Percentiles rank a stretch among this genome's conserved stretches.
Evolutionary conservation across 1,284 basidiomycete species (phyloP).

Genomic region (Coniferiporia weirii): DNA sequence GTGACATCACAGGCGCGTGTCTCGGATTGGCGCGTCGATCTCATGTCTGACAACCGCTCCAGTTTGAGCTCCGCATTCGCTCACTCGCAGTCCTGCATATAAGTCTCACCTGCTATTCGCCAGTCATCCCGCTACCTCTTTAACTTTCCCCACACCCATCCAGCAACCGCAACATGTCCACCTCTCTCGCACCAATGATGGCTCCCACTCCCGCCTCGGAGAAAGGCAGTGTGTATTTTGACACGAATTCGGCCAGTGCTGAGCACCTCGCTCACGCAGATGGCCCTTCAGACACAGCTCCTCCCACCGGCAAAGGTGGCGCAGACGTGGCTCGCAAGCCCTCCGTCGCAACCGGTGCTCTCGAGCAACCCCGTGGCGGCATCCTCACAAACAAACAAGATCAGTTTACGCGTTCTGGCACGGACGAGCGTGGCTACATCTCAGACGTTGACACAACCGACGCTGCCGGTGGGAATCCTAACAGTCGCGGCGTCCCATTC

Average conservation of each 20-base stretch:
- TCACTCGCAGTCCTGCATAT: too few species aligned
- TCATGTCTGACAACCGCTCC: neutral
- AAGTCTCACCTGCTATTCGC: neutral
- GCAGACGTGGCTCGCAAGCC: slow-evolving; percentile 15
- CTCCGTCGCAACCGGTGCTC: slow-evolving; percentile 10
- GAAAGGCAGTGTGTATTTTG: slow-evolving; percentile 18
- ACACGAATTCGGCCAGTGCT: slow-evolving; percentile 7
- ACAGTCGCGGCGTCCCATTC: too few species aligned
- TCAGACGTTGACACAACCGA: neutral
- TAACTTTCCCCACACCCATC: neutral
- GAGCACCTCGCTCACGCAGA: slow-evolving; percentile 7
- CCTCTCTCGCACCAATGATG: neutral
- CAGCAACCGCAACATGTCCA: neutral
- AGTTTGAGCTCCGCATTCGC: neutral
- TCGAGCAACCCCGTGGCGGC: slow-evolving; percentile 1
- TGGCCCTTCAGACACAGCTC: slow-evolving; percentile 1
- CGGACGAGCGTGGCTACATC: slow-evolving; percentile 4
- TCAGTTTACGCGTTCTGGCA: neutral
- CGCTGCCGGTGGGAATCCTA: too few species aligned
- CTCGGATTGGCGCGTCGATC: neutral
- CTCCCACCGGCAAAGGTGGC: neutral
- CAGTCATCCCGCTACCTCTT: neutral
- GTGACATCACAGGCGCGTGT: neutral
- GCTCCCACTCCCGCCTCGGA: slow-evolving; percentile 13
- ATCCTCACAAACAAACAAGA: slow-evolving; percentile 4